Evolutionary conservation across 805 yeast genomes (phyloP).

Genomic region (Tetrapisispora taiwanensis): DNA sequence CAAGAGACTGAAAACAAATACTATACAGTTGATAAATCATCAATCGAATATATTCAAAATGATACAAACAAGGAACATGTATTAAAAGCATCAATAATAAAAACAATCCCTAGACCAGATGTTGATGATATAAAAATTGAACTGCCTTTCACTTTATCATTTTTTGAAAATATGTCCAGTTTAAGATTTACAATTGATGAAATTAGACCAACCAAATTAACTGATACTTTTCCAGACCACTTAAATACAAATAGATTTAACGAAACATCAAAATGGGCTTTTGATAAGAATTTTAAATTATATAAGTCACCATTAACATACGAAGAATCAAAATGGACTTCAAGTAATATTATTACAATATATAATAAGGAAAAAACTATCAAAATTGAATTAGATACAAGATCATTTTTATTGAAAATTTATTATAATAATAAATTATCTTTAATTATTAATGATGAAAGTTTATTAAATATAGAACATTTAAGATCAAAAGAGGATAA

Average conservation of each 20-base stretch:
- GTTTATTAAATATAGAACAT: slow-evolving; percentile 77
- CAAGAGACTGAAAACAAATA: slow-evolving; percentile 27
- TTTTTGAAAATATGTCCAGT: slow-evolving; percentile 43
- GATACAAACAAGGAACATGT: slow-evolving; percentile 13
- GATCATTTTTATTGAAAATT: slow-evolving; percentile 34
- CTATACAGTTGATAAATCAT: slow-evolving; percentile 33
- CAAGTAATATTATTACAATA: slow-evolving; percentile 5
- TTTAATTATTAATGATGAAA: slow-evolving; percentile 55
- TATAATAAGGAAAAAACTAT: slow-evolving; percentile 22
- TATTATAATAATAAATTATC: slow-evolving; percentile 37
- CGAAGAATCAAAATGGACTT: slow-evolving; percentile 4
- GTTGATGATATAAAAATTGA: slow-evolving; percentile 30
- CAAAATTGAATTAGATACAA: slow-evolving; percentile 33
- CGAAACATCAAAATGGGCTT: slow-evolving; percentile 52
- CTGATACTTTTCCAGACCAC: slow-evolving; percentile 12
- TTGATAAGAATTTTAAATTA: slow-evolving; percentile 19
- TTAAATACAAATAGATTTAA: slow-evolving; percentile 45
- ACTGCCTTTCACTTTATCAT: slow-evolving; percentile 48
- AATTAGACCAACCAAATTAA: slow-evolving; percentile 30
- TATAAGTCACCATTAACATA: slow-evolving; percentile 11
- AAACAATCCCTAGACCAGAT: slow-evolving; percentile 28
- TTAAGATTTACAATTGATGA: slow-evolving; percentile 64
- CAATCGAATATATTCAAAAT: slow-evolving; percentile 22
- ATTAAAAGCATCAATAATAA: slow-evolving; percentile 39
- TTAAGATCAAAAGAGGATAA: slow-evolving; percentile 42